Conservation (phyloP, 129 eudicot genomes). For the Escallonia rubra region DNA sequence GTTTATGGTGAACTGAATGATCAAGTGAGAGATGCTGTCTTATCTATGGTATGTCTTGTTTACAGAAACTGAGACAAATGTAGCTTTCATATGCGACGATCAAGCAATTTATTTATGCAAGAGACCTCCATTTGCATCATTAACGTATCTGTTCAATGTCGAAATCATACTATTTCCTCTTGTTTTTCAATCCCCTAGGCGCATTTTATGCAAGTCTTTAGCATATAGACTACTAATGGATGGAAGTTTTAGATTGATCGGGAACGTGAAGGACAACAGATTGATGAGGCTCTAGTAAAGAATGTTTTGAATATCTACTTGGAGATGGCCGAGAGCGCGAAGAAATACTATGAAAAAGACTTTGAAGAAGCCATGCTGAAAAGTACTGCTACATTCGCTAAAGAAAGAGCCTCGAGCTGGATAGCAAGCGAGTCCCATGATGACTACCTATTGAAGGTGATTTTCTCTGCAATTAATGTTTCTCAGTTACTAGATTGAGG, state of each 20-base stretch:
- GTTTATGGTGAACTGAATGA: conserved; percentile 25
- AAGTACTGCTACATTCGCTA: conserved; percentile 13
- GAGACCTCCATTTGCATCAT: too few species aligned
- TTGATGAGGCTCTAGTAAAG: conserved; percentile 22
- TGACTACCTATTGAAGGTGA: conserved; percentile 17
- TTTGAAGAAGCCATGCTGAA: conserved; percentile 22
- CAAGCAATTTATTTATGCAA: too few species aligned
- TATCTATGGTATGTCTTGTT: conserved; percentile 18
- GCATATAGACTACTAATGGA: background rate
- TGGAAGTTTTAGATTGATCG: conserved; percentile 12
- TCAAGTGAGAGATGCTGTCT: conserved; percentile 20
- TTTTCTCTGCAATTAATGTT: background rate
- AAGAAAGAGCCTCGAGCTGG: conserved; percentile 21
- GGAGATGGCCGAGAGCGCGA: conserved; percentile 13
- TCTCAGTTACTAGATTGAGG: background rate
- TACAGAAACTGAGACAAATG: background rate
- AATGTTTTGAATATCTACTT: conserved; percentile 19
- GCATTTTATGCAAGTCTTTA: too few species aligned
- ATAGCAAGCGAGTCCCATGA: background rate
- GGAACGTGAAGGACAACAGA: conserved; percentile 25
- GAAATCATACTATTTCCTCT: too few species aligned
- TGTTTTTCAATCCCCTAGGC: background rate
- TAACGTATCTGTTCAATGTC: too few species aligned
- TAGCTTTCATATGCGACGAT: too few species aligned
- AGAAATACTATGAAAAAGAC: conserved; percentile 15